These are phyloP conservation scores for Penicillium sp. DNA, from an alignment of 2,329 filamentous ascomycete genomes.

Conservation along the genomic window DNA sequence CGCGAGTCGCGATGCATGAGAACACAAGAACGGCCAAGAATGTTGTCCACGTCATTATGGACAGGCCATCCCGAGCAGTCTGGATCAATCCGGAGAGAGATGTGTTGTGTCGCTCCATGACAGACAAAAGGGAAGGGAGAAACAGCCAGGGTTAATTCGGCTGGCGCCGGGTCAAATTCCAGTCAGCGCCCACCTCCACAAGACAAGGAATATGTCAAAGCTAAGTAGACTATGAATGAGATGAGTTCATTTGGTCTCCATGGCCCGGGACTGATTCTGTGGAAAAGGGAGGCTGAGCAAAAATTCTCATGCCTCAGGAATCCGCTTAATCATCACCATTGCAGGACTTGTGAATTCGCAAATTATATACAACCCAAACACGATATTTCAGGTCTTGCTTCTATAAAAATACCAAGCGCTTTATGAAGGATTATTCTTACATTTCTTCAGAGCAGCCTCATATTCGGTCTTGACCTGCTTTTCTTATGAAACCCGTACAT, in stretches of 20 bases:
- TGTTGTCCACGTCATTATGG: conserved; percentile 23
- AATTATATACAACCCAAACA: neutral
- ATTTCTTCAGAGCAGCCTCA: too few species aligned
- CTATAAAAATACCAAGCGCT: neutral
- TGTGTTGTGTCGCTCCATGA: conserved; percentile 16
- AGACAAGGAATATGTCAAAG: neutral
- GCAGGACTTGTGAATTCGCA: neutral
- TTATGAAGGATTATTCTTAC: too few species aligned
- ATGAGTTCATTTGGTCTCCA: neutral
- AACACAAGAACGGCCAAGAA: conserved; percentile 27
- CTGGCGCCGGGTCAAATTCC: neutral
- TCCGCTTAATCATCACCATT: conserved; percentile 3
- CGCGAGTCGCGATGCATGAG: conserved; percentile 37
- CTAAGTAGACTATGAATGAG: neutral
- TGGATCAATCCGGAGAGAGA: conserved; percentile 19
- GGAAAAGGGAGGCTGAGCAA: neutral
- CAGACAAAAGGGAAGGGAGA: conserved; percentile 2
- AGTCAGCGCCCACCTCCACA: neutral
- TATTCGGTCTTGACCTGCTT: too few species aligned
- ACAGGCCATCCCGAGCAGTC: conserved; percentile 16
- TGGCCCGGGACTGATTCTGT: neutral
- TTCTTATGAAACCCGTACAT: too few species aligned
- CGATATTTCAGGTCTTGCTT: neutral
- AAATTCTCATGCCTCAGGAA: neutral
- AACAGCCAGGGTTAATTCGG: neutral